Conservation (phyloP, 148 eudicot genomes). For the Persicaria tinctoria region DNA sequence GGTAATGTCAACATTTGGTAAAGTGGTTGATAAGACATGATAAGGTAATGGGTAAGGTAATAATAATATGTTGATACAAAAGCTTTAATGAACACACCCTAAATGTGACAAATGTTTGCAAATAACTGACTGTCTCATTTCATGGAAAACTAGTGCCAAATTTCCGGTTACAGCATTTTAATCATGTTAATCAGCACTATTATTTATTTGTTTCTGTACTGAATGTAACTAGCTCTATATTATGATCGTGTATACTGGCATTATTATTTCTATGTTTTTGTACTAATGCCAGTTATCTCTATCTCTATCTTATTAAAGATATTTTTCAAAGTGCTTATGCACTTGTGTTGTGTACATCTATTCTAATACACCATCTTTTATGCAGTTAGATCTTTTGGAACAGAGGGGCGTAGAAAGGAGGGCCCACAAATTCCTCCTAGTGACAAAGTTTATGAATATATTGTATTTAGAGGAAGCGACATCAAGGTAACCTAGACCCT, state of each 20-base stretch:
- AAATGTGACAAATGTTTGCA: neutral
- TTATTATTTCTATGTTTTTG: neutral
- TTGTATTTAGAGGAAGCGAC: slow-evolving; percentile 80
- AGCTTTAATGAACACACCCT: no score
- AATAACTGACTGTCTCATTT: neutral
- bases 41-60: no score
- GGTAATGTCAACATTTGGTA: no score
- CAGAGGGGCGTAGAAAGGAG: slow-evolving; percentile 76
- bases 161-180: neutral
- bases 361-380: neutral
- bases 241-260: neutral
- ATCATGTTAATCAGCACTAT: neutral
- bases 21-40: no score
- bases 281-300: neutral
- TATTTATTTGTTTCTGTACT: neutral
- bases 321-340: neutral
- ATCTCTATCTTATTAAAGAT: no score
- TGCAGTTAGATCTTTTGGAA: slow-evolving; percentile 80
- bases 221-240: neutral
- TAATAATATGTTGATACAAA: no score
- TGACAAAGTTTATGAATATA: slow-evolving; percentile 75
- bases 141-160: neutral
- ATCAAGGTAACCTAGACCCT: slow-evolving; percentile 47
- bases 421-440: slow-evolving; percentile 72
- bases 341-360: neutral